Evolutionary conservation across 1,284 basidiomycete genomes (phyloP).

Genomic region (Leucoagaricus sp.): DNA sequence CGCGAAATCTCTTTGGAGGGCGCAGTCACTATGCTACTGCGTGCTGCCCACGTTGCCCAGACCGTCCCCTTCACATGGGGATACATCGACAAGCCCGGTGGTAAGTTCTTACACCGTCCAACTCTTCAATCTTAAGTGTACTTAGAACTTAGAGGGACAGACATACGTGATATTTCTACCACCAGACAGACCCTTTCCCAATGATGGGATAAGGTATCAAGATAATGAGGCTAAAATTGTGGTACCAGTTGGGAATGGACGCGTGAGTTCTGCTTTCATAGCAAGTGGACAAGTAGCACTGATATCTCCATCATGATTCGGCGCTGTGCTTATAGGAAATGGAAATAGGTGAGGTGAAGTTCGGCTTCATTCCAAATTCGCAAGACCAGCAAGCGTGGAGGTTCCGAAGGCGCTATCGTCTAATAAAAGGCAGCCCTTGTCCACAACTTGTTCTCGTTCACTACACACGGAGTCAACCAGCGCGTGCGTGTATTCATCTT

Average conservation of each 20-base stretch:
- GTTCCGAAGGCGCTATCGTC: slow-evolving; percentile 65
- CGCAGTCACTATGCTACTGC: slow-evolving; percentile 59
- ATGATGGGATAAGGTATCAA: slow-evolving; percentile 71
- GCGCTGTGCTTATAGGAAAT: slow-evolving; percentile 53
- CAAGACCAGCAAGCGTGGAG: slow-evolving; percentile 63
- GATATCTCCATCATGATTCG: slow-evolving; percentile 12
- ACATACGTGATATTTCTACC: slow-evolving; percentile 62
- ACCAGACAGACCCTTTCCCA: slow-evolving; percentile 55
- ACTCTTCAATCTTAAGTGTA: not conserved
- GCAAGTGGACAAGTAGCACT: not conserved
- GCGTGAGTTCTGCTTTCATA: slow-evolving; percentile 41
- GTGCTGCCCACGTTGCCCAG: slow-evolving; percentile 54
- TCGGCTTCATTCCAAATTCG: slow-evolving; percentile 69
- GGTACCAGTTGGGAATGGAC: slow-evolving; percentile 46
- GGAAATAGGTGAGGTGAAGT: slow-evolving; percentile 70
- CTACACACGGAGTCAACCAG: slow-evolving; percentile 61
- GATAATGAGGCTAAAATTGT: slow-evolving; percentile 64
- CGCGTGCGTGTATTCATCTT: slow-evolving; percentile 47
- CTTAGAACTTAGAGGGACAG: slow-evolving; percentile 55
- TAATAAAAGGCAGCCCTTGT: slow-evolving; percentile 64
- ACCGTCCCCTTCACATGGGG: slow-evolving; percentile 66
- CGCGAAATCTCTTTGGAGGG: slow-evolving; percentile 54
- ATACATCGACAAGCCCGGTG: slow-evolving; percentile 72
- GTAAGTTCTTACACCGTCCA: slow-evolving; percentile 37
- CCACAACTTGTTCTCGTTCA: slow-evolving; percentile 70